These are phyloP conservation scores for Talaromyces adpressus DNA, from an alignment of 495 filamentous ascomycete species.

Conservation along the genomic window DNA sequence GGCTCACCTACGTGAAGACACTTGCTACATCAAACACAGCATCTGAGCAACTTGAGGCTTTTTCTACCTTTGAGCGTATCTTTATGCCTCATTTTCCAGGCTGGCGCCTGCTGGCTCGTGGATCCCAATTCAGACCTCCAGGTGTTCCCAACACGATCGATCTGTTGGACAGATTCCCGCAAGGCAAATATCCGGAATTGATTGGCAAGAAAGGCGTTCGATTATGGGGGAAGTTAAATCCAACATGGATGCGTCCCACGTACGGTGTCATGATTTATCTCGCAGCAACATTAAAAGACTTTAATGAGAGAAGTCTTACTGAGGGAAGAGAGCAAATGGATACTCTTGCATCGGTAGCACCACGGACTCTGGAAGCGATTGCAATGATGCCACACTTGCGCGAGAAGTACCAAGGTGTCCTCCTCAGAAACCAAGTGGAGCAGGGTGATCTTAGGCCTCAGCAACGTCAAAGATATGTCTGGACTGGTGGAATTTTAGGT, in stretches of 20 bases:
- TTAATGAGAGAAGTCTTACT: slow-evolving; percentile 30
- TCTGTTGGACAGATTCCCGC: slow-evolving; percentile 13
- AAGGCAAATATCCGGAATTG: slow-evolving; percentile 13
- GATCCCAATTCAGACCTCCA: slow-evolving; percentile 22
- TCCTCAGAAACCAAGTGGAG: slow-evolving; percentile 23
- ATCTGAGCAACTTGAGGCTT: slow-evolving; percentile 44
- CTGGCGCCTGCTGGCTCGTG: slow-evolving; percentile 46
- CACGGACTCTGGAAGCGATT: slow-evolving; percentile 45
- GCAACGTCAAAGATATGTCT: slow-evolving; percentile 16
- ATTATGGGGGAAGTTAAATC: slow-evolving; percentile 32
- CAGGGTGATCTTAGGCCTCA: slow-evolving; percentile 9
- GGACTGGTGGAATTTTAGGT: slow-evolving; percentile 26
- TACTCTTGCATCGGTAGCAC: slow-evolving; percentile 30
- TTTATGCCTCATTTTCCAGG: slow-evolving; percentile 72
- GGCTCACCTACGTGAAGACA: slow-evolving; percentile 43
- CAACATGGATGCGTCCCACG: slow-evolving; percentile 38
- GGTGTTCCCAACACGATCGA: slow-evolving; percentile 23
- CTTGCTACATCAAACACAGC: slow-evolving; percentile 34
- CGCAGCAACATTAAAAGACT: slow-evolving; percentile 36
- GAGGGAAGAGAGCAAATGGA: slow-evolving; percentile 23
- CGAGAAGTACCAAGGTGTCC: slow-evolving; percentile 34
- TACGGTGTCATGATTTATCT: slow-evolving; percentile 51
- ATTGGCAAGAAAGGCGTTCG: slow-evolving; percentile 21
- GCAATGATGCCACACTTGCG: slow-evolving; percentile 44
- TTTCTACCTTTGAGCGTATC: slow-evolving; percentile 58